A percentile compares a stretch with the other conserved stretches of the same genome.
These are phyloP conservation scores for Dictyostelium intermedium DNA, from an alignment of 78 protist genomes.

Conservation along the genomic window DNA sequence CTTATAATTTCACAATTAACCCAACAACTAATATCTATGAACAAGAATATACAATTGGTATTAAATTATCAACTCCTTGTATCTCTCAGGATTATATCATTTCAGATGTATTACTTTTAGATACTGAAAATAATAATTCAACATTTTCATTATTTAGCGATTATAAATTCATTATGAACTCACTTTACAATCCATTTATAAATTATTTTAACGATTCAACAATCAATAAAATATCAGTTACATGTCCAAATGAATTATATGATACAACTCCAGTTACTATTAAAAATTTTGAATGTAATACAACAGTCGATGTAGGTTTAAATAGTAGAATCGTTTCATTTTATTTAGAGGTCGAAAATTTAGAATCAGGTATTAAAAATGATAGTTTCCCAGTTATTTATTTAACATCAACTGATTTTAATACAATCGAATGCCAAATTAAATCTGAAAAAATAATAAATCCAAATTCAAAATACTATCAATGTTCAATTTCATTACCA, in stretches of 20 bases:
- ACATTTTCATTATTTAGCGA: background rate
- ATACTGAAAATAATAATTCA: background rate
- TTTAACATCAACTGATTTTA: background rate
- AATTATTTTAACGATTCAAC: background rate
- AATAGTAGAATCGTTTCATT: background rate
- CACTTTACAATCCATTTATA: background rate
- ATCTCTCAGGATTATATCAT: background rate
- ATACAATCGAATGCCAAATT: background rate
- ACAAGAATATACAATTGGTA: background rate
- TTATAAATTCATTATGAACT: background rate
- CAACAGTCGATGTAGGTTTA: background rate
- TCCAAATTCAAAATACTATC: background rate
- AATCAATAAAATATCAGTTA: background rate
- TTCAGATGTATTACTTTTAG: background rate
- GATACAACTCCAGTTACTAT: background rate
- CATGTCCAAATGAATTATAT: background rate
- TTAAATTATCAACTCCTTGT: background rate
- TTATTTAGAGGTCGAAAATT: background rate
- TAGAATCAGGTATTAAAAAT: background rate
- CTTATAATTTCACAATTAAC: background rate
- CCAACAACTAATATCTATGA: background rate
- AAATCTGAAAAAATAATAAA: background rate
- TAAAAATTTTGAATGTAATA: background rate
- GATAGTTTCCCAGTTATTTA: background rate
- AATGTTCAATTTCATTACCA: background rate